Evolutionary conservation across 2,329 filamentous ascomycete genomes (phyloP).

Genomic region (Epichloe elymi): DNA sequence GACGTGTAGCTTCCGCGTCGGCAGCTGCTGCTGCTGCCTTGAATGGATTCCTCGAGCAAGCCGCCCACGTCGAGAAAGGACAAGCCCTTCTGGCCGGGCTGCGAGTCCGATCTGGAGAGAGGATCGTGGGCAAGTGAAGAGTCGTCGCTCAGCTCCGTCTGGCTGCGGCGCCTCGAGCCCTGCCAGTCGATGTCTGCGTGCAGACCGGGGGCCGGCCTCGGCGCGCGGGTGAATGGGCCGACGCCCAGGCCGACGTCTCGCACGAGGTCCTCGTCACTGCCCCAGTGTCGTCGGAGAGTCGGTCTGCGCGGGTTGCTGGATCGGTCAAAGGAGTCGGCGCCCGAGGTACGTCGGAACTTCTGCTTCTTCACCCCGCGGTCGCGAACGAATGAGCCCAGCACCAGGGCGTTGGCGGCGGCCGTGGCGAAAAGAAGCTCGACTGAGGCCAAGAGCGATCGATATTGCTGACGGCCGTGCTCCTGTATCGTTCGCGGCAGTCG

Average conservation of each 20-base stretch:
- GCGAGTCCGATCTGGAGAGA: conserved; percentile 15
- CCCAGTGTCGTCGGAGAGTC: conserved; percentile 55
- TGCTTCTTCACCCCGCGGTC: conserved; percentile 83
- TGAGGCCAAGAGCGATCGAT: conserved; percentile 77
- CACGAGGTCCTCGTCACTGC: conserved; percentile 84
- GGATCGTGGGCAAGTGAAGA: conserved; percentile 26
- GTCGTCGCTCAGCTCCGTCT: conserved; percentile 30
- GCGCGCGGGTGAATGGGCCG: conserved; percentile 24
- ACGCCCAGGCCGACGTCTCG: conserved; percentile 62
- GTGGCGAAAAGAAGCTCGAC: conserved; percentile 84
- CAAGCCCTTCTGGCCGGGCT: conserved; percentile 29
- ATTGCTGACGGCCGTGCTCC: conserved; percentile 63
- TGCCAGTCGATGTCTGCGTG: conserved; percentile 34
- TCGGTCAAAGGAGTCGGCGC: conserved; percentile 49
- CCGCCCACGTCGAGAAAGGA: conserved; percentile 82
- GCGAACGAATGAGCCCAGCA: conserved; percentile 83
- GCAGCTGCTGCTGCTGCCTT: conserved; percentile 18
- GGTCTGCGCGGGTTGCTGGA: conserved; percentile 27
- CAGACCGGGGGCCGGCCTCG: conserved; percentile 18
- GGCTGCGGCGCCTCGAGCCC: conserved; percentile 28
- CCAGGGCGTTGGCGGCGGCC: conserved; percentile 73
- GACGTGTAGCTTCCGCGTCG: conserved; percentile 30
- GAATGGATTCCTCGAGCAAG: conserved; percentile 41
- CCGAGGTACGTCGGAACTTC: conserved; percentile 58
- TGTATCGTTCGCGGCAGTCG: conserved; percentile 68